Base-by-base conservation (phyloP, 1,139 yeast genomes). In the Candida gigantensis region DNA sequence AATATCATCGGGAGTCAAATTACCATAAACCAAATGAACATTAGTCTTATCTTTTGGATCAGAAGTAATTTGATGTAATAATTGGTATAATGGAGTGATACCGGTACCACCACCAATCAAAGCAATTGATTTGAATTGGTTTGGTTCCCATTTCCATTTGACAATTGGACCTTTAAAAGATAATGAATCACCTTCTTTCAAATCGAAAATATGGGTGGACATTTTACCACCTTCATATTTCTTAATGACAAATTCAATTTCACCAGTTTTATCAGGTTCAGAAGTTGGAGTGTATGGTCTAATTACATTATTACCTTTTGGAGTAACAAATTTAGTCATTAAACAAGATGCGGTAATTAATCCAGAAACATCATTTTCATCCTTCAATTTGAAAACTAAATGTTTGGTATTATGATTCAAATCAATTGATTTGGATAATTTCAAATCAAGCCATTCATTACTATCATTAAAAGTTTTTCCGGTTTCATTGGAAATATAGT, bases 41-140 rank as follows among this genome's bases (percentile, higher is more conserved):
- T 81, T 76, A 50, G 97, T 88, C 47, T 72, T 74, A 60, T 88
- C 96, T 28, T 69, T 72, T 14, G 94, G 90, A 55, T 86, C 81
- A 47, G 72, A 70, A 52, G 85, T 80, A 50, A 89, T 82, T 36
- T 89, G 89, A 50, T 82, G 79, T 51, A 89, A 75, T 57, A 89
- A 84, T 69, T 89, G 96, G 64, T 81, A 85, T 81, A 90, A 86
- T 51, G 97, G 97, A 21, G 97, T 85, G 54, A 89, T 85, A 51
- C 96, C 97, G 30, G 95, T 85, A 56, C 98, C 98, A 51, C 96
- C 96, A 28, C 96, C 96, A 49, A 92, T 81, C 89, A 92, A 89
- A 40, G 84, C 85, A 49, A 87, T 77, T 39, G 77, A 74, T 43
- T 77, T 70, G 46, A 80, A 83, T 77, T 85, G 83, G 61, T 88